Conservation (phyloP, 345 rosid species). For the Salix brachista region DNA sequence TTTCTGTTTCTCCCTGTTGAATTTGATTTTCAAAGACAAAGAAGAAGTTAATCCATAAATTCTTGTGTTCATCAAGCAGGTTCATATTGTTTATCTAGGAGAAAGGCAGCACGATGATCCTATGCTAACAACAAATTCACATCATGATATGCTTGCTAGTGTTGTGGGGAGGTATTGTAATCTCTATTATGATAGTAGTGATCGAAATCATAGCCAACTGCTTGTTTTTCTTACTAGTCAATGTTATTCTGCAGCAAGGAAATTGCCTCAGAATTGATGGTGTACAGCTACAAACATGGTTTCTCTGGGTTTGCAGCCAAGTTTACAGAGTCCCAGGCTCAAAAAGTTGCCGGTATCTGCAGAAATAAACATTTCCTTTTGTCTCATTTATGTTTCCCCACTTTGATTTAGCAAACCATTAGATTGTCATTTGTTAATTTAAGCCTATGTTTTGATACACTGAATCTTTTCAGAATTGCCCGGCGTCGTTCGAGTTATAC, state of each 20-base stretch:
- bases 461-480: conserved; percentile 37
- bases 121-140: conserved; percentile 38
- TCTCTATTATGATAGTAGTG: neutral
- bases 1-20: neutral
- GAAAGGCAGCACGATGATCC: conserved; percentile 46
- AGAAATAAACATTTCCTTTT: neutral
- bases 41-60: neutral
- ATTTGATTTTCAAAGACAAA: no score
- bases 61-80: conserved; percentile 29
- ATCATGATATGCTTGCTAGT: conserved; percentile 55
- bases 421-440: neutral
- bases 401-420: neutral
- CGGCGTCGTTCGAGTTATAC: conserved; percentile 50
- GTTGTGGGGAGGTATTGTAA: conserved; percentile 54
- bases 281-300: conserved; percentile 70
- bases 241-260: conserved; percentile 47
- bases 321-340: conserved; percentile 57
- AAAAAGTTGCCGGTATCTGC: conserved; percentile 40
- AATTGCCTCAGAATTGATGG: conserved; percentile 45
- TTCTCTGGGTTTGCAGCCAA: conserved; percentile 77
- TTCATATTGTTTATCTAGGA: conserved; percentile 62
- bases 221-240: neutral
- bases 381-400: neutral
- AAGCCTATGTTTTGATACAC: neutral
- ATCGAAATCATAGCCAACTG: neutral